Evolutionary conservation across 306 rosid genomes (phyloP), one percentile per base, ranked within the genome.

Genomic region (Vigna unguiculata): DNA sequence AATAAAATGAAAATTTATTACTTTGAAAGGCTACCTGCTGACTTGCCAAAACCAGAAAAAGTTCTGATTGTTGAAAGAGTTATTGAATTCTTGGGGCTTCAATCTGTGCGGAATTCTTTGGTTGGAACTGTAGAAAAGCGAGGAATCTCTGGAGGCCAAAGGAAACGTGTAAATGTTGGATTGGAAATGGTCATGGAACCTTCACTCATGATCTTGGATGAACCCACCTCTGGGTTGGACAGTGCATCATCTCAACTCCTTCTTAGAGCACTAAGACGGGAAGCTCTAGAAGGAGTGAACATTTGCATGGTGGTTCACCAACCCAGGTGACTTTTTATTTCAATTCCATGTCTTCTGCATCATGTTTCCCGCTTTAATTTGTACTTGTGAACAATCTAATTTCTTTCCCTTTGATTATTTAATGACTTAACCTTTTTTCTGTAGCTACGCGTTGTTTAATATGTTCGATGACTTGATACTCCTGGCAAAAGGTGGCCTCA

Each of bases 101-200:
- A 89, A 58, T 57, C 88, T 10, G 90, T 92, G 54, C 62, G 97
- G 75, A 82, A 80, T 83, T 88, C 89, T 28, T 80, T 92, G 80
- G 96, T 92, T 59, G 97, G 97, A 72, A 92, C 96, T 1, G 93
- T 92, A 24, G 97, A 90, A 82, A 88, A 87, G 82, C 88, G 97
- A 68, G 97, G 97, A 52, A 87, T 92, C 40, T 92, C 97, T 21
- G 97, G 97, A 74, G 97, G 97, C 79, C 97, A 92, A 84, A 85
- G 97, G 72, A 92, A 92, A 78, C 88, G 96, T 66, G 97, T 92
- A 70, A 92, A 92, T 85, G 97, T 88, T 49, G 97, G 97, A 70
- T 69, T 92, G 70, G 97, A 92, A 83, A 92, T 92, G 97, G 97
- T 92, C 63, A 90, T 92, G 85, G 97, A 90, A 77, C 97, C 97